A percentile compares a stretch with the other conserved stretches of the same genome.
phyloP scores from a whole-genome alignment of 2,329 filamentous ascomycete species.

The Alternaria sp. region DNA sequence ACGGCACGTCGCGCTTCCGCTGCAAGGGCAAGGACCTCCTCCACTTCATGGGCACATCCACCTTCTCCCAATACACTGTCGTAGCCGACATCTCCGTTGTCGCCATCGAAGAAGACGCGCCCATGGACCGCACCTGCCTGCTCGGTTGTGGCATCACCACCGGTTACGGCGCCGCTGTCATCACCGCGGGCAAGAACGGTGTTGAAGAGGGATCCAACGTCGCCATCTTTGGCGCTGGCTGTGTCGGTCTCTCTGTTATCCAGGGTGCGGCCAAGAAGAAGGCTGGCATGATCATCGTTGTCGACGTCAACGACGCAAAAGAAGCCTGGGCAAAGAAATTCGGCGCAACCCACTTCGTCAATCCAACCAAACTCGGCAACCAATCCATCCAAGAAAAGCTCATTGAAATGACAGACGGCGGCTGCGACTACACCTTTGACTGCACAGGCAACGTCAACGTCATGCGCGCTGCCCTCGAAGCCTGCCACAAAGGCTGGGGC shows the following conservation, averaged over 20 bases:
- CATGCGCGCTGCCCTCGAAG: constrained; percentile 94
- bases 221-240: constrained; percentile 93
- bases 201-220: constrained; percentile 90
- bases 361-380: constrained; percentile 72
- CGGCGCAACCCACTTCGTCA: constrained; percentile 95
- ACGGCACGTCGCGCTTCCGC: constrained; percentile 93
- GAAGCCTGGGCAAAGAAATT: constrained; percentile 94
- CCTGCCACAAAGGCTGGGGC: constrained; percentile 99
- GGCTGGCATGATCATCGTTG: constrained; percentile 78
- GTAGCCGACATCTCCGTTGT: constrained; percentile 99
- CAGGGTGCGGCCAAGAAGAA: constrained; percentile 90
- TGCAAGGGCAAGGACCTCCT: constrained; percentile 94
- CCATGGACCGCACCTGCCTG: constrained; percentile 95
- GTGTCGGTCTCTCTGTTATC: constrained; percentile 92
- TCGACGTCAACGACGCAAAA: constrained; percentile 86
- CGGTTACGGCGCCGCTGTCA: constrained; percentile 92
- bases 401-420: constrained; percentile 96
- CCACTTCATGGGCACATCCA: constrained; percentile 99
- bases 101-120: constrained; percentile 85
- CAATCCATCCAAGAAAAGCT: constrained; percentile 91
- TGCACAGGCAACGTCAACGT: constrained; percentile 97
- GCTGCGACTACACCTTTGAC: constrained; percentile 99
- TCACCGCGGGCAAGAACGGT: constrained; percentile 74
- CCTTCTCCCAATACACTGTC: constrained; percentile 98
- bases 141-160: constrained; percentile 98